Percentiles rank a stretch among this genome's conserved stretches.
These are phyloP conservation scores for Fusarium sp. DNA, from an alignment of 2,329 filamentous ascomycete genomes.

Conservation along the genomic window DNA sequence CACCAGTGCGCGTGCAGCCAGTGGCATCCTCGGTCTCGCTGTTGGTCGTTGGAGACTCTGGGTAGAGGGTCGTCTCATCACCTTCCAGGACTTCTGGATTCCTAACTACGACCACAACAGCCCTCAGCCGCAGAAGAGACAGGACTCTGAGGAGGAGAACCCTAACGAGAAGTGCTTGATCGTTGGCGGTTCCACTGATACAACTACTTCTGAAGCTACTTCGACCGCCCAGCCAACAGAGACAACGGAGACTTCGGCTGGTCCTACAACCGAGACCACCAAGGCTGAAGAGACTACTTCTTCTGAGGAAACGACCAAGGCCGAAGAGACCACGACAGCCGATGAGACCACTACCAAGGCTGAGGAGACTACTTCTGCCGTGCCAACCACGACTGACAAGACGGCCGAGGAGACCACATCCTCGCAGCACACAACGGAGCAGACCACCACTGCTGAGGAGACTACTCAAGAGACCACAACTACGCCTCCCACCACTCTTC, in stretches of 20 bases:
- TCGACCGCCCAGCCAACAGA: conserved; percentile 2
- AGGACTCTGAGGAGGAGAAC: conserved; percentile 1
- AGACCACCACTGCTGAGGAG: neutral
- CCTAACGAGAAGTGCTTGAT: conserved; percentile 19
- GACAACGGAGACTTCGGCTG: neutral
- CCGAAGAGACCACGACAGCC: neutral
- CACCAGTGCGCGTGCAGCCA: neutral
- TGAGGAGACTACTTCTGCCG: neutral
- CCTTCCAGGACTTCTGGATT: conserved; percentile 24
- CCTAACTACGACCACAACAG: neutral
- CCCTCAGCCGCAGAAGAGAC: neutral
- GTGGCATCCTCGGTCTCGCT: neutral
- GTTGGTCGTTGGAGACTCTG: conserved; percentile 36
- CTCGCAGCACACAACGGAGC: neutral
- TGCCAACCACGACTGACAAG: neutral
- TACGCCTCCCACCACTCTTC: conserved; percentile 18
- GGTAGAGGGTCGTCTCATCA: conserved; percentile 34
- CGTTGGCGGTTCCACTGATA: neutral
- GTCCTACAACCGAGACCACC: neutral
- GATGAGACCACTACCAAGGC: neutral
- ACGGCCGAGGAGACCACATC: conserved; percentile 2
- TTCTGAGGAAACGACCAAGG: too few species aligned
- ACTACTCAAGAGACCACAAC: conserved; percentile 1
- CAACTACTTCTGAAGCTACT: neutral
- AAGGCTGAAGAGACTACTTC: neutral